Percentiles rank a stretch among this genome's conserved stretches.
Conservation (phyloP, 805 yeast species). For the Alloascoidea africana region DNA sequence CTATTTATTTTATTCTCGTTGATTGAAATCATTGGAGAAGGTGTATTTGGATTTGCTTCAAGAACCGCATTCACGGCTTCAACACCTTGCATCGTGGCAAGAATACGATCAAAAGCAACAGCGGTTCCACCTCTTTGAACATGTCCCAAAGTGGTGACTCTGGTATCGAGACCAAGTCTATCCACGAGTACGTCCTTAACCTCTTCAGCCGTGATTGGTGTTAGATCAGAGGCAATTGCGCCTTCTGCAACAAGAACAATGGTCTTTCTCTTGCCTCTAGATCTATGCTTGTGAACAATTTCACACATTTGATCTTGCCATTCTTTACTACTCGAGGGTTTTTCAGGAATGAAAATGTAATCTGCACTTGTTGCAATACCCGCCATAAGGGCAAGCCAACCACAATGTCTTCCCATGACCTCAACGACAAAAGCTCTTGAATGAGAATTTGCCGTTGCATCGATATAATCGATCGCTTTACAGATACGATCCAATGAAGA, state of each 20-base stretch:
- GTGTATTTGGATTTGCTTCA: slow-evolving; percentile 76
- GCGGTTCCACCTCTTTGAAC: slow-evolving; percentile 99
- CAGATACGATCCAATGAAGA: slow-evolving; percentile 88
- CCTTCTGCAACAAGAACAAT: slow-evolving; percentile 98
- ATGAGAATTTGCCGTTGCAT: slow-evolving; percentile 94
- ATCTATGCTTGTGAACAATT: slow-evolving; percentile 66
- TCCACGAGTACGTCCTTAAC: slow-evolving; percentile 75
- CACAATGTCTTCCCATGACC: slow-evolving; percentile 99
- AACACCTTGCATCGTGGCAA: slow-evolving; percentile 94
- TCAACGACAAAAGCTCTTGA: slow-evolving; percentile 96
- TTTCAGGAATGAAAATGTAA: slow-evolving; percentile 86
- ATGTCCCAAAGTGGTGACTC: slow-evolving; percentile 92
- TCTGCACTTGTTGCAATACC: slow-evolving; percentile 96
- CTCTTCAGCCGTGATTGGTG: slow-evolving; percentile 65
- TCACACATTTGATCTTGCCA: slow-evolving; percentile 76
- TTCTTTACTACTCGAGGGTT: slow-evolving; percentile 56
- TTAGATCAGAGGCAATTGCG: slow-evolving; percentile 71
- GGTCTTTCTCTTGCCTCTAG: slow-evolving; percentile 82
- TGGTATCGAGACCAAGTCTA: slow-evolving; percentile 73
- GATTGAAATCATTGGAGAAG: slow-evolving; percentile 90
- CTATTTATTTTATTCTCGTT: slow-evolving; percentile 78
- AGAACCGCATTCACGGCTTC: slow-evolving; percentile 93
- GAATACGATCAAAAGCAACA: slow-evolving; percentile 80
- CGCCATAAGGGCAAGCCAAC: slow-evolving; percentile 96
- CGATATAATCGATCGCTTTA: slow-evolving; percentile 90